A percentile compares a stretch with the other conserved stretches of the same genome.
phyloP scores from a whole-genome alignment of 2,329 filamentous ascomycete genomes.

The Ceratocystiopsis sp. region DNA sequence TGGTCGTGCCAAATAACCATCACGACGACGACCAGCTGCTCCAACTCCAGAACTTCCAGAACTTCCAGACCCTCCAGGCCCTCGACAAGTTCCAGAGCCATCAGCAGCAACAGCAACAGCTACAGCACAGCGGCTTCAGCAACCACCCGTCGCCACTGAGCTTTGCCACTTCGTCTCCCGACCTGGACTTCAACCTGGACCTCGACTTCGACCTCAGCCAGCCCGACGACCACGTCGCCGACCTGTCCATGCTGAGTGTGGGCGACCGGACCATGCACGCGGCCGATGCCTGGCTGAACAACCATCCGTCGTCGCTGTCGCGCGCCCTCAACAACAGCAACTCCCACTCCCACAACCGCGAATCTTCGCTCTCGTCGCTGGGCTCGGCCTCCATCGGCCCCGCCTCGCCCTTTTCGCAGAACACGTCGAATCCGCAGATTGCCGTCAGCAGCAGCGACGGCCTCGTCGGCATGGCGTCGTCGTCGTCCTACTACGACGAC shows the following conservation, averaged over 20 bases:
- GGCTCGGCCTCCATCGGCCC: conserved; percentile 44
- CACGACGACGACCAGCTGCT: background rate
- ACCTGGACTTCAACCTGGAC: background rate
- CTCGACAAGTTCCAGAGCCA: conserved; percentile 15
- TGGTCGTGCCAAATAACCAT: conserved; percentile 5
- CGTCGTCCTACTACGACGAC: conserved; percentile 19
- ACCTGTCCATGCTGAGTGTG: conserved; percentile 9
- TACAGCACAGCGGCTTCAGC: too few species aligned
- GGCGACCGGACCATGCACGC: conserved; percentile 18
- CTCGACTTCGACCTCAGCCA: too few species aligned
- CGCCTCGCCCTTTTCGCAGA: conserved; percentile 38
- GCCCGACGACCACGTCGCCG: conserved; percentile 3
- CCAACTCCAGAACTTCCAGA: background rate
- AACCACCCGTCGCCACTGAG: too few species aligned
- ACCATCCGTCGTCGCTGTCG: conserved; percentile 18
- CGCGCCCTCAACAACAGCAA: conserved; percentile 21
- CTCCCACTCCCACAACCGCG: conserved; percentile 38
- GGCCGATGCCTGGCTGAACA: conserved; percentile 22
- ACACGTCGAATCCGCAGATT: conserved; percentile 40
- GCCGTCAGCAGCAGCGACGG: conserved; percentile 34
- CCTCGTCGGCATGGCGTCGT: conserved; percentile 23
- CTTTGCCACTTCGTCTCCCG: too few species aligned
- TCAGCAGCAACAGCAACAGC: conserved; percentile 11
- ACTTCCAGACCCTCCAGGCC: conserved; percentile 4
- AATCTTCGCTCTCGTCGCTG: conserved; percentile 43